Base-by-base conservation (phyloP, 768 basidiomycete genomes). In the Dioszegia crocea region DNA sequence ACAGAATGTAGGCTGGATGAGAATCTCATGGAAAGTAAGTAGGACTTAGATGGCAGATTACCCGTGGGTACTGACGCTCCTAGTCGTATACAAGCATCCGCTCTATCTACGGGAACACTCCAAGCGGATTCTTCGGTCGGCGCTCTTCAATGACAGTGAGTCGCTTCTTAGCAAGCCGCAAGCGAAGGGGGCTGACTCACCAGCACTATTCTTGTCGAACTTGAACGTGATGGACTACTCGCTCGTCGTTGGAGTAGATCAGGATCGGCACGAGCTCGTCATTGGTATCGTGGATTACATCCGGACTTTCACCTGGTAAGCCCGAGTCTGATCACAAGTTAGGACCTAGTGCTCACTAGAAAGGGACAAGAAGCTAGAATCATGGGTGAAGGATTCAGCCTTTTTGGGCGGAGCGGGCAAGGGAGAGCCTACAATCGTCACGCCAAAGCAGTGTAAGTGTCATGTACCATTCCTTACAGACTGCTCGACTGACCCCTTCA, bases 61-160 rank as follows among this genome's bases (percentile, higher is more conserved):
- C 21, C 52, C 3, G 6, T 51, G 57, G 70, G 6, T 27, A 54
- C 46, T 38, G 59, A 53, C 29, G 40, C 17, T 49, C 31, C 12
- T 62, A 93, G 92, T 86, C 68, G 86, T 89, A 10, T 88, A 93
- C 77, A 81, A 88, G 27, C 82, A 85, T 36, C 96, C 96, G 3
- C 88, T 98, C 70, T 97, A 93, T 75, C 81, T 99, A 17, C 87
- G 91, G n/a, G 94, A 98, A 76, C 91, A 97, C 68, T 89, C 90
- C 0, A 98, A 97, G 76, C 85, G 89, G 11, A 91, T 97, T 59
- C 78, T 99, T 10, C 84, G 89, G 21, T 87, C 90, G 17, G 89
- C 96, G 11, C 79, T 99, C 27, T 91, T 84, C 79, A 98, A 94
- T 65, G 96, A 99, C 76, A 94, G 74, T 76, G 21, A 56, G 74